Evolutionary conservation across 768 basidiomycete species (phyloP), one percentile per base, ranked within the genome.

Genomic region (Termitomyces sp.): DNA sequence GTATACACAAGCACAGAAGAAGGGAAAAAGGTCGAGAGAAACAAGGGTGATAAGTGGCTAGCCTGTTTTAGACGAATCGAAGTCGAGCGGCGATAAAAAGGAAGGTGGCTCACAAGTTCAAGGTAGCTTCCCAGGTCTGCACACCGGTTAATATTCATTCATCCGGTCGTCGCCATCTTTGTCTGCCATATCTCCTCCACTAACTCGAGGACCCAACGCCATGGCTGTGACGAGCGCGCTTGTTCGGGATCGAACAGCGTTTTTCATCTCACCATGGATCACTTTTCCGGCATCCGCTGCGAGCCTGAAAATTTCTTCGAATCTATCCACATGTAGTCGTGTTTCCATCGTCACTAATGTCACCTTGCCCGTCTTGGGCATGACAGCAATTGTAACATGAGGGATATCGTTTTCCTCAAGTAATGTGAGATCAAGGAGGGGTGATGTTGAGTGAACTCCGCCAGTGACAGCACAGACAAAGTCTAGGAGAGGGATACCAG

Each of bases 21-120:
- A 71, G 96, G 97, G 5, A 92, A 86, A 70, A 99, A 99, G 69
- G 97, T 98, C 0, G 90, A 91, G 68, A 76, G 96, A 66, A 98
- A 97, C 66, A 76, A 78, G 19, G 94, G 94, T 24, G 80, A 89
- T 45, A 98, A 98, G 70, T 95, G 88, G 87, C 78, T 96, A 32
- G 92, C 90, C 5, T 96, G 93, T 68, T 98, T 93, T 71, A 78
- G 82, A 65, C 78, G 93, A 62, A 78, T 87, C 42, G 68, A 75
- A 58, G 69, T 69, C 28, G 46, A 64, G 30, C 65, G 69, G 56
- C 53, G 64, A 60, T 65, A 61, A 63, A 62, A n/a, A n/a, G n/a
- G n/a, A n/a, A 66, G 48, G 53, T 30, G 37, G 28, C 30, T 40
- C 37, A 40, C 46, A 54, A 37, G 47, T n/a, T 7, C 53, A 5